Evolutionary conservation across 1,284 basidiomycete species (phyloP).

Genomic region (Heimioporus punctisporus): DNA sequence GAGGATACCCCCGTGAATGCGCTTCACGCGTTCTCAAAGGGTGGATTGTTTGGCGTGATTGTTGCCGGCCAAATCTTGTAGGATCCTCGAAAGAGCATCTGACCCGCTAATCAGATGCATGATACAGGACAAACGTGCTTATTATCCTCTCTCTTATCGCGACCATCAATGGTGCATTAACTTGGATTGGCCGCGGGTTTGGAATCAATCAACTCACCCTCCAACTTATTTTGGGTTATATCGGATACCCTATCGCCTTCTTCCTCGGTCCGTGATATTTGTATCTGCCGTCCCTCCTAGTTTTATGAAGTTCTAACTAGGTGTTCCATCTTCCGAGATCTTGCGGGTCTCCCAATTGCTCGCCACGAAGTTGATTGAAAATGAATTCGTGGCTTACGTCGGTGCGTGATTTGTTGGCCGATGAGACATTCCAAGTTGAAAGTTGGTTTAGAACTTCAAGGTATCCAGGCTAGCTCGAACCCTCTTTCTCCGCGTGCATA

Average conservation of each 20-base stretch:
- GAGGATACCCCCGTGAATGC: slow-evolving; percentile 68
- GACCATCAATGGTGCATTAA: slow-evolving; percentile 83
- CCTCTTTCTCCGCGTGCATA: slow-evolving; percentile 74
- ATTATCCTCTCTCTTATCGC: slow-evolving; percentile 83
- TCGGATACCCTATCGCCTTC: slow-evolving; percentile 89
- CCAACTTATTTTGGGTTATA: slow-evolving; percentile 83
- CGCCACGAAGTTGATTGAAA: slow-evolving; percentile 86
- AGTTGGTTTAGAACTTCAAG: slow-evolving; percentile 45
- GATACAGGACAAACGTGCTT: slow-evolving; percentile 69
- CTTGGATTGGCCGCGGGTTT: slow-evolving; percentile 89
- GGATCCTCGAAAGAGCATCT: slow-evolving; percentile 21
- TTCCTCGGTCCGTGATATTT: slow-evolving; percentile 54
- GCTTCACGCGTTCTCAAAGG: slow-evolving; percentile 88
- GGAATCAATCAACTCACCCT: slow-evolving; percentile 84
- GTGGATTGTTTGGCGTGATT: slow-evolving; percentile 84
- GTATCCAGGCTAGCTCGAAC: slow-evolving; percentile 47
- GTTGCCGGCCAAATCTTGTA: slow-evolving; percentile 87
- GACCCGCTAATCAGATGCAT: neutral
- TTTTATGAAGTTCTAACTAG: slow-evolving; percentile 28
- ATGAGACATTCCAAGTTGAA: neutral
- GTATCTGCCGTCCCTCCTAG: neutral
- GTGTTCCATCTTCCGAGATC: slow-evolving; percentile 75
- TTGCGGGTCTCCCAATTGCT: slow-evolving; percentile 78
- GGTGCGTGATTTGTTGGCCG: slow-evolving; percentile 31
- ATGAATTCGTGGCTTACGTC: slow-evolving; percentile 86